Percentiles rank a stretch among this genome's conserved stretches.
Evolutionary conservation across 2,329 filamentous ascomycete genomes (phyloP).

Genomic region (Magnaporthiopsis poae): DNA sequence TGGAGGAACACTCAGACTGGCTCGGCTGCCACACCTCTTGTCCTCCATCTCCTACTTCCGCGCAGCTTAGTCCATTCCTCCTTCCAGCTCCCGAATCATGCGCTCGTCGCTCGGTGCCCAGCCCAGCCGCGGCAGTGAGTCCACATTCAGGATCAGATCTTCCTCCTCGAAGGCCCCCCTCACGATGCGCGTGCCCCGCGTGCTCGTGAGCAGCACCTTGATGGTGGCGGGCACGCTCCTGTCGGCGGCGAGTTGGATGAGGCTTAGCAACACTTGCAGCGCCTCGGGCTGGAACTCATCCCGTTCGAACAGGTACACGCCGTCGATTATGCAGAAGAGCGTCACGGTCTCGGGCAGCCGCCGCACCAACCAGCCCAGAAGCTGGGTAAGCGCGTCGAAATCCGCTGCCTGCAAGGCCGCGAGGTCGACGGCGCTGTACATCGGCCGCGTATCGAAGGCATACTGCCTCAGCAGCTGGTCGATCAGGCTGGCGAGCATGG

Average conservation of each 20-base stretch:
- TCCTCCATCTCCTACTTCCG: not conserved
- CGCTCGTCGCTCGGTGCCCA: conserved; percentile 1
- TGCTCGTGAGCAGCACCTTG: conserved; percentile 10
- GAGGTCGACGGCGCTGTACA: conserved; percentile 4
- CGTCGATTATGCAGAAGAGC: conserved; percentile 7
- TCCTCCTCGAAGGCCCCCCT: conserved; percentile 7
- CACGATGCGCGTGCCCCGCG: conserved; percentile 5
- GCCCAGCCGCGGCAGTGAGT: not conserved
- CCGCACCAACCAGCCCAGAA: not conserved
- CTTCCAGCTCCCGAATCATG: not conserved
- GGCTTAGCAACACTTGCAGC: not conserved
- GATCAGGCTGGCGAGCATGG: conserved; percentile 10
- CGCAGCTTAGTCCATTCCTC: not conserved
- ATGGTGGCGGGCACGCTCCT: conserved; percentile 1
- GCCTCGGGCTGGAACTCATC: conserved; percentile 3
- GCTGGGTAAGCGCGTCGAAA: conserved; percentile 1
- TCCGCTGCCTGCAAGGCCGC: not conserved
- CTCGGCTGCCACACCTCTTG: not conserved
- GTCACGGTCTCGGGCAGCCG: conserved; percentile 4
- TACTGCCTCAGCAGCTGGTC: conserved; percentile 9
- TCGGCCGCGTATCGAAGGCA: conserved; percentile 7
- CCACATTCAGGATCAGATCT: not conserved
- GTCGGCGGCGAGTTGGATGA: conserved; percentile 1
- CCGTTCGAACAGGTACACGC: conserved; percentile 9
- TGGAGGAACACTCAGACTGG: no score